Evolutionary conservation across 2,329 filamentous ascomycete genomes (phyloP).

Genomic region (Colletotrichum scovillei): DNA sequence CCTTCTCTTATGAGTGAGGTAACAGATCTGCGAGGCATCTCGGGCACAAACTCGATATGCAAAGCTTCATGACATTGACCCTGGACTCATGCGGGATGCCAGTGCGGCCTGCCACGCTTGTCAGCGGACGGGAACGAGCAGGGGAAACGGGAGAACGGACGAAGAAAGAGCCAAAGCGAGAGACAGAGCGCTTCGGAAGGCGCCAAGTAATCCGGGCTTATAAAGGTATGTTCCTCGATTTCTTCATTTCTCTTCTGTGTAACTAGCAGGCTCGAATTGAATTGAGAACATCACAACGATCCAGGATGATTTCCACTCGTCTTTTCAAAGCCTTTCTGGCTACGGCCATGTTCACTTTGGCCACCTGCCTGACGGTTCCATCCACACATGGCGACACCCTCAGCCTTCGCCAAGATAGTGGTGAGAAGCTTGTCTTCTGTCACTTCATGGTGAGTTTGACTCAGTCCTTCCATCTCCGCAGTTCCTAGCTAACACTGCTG

Average conservation of each 20-base stretch:
- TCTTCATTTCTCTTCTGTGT: background rate
- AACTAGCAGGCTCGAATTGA: background rate
- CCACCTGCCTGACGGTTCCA: background rate
- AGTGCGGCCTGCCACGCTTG: constrained; percentile 43
- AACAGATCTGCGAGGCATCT: background rate
- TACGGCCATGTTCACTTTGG: background rate
- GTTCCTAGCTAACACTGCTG: background rate
- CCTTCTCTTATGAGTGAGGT: background rate
- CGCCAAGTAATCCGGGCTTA: background rate
- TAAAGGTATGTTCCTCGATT: background rate
- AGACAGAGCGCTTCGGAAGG: background rate
- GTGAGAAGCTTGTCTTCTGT: background rate
- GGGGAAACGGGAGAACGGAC: background rate
- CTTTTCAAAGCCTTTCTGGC: background rate
- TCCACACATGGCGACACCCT: background rate
- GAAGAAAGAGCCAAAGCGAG: background rate
- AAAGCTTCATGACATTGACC: background rate
- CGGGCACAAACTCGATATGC: background rate
- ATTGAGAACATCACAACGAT: background rate
- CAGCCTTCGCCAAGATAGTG: background rate
- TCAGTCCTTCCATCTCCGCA: background rate
- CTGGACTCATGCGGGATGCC: constrained; percentile 50
- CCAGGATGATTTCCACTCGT: background rate
- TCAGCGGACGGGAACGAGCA: background rate
- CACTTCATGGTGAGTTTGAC: background rate